phyloP scores from a whole-genome alignment of 1,284 basidiomycete genomes.

The Sphagnurus paluster region DNA sequence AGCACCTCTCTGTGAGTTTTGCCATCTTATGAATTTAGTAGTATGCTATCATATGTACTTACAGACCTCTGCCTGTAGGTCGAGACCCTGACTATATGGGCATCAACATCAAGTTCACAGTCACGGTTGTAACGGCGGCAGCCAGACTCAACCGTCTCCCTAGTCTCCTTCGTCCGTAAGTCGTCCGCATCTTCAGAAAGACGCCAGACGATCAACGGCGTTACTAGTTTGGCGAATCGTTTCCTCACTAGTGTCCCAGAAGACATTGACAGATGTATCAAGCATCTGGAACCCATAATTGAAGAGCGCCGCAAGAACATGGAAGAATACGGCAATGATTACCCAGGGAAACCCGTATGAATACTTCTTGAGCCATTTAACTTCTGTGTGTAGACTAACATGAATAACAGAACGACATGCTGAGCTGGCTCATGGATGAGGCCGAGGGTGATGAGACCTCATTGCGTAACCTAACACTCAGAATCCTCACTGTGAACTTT shows the following conservation, averaged over 20 bases:
- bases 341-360: constrained; percentile 32
- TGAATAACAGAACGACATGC: constrained; percentile 28
- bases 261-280: constrained; percentile 28
- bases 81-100: constrained; percentile 34
- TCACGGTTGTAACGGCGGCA: constrained; percentile 26
- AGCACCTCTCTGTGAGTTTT: not conserved
- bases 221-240: constrained; percentile 1
- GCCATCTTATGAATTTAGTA: too few species aligned
- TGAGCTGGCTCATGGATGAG: constrained; percentile 31
- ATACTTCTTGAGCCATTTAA: not conserved
- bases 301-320: constrained; percentile 39
- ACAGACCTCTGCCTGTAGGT: constrained; percentile 28
- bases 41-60: too few species aligned
- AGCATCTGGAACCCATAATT: constrained; percentile 39
- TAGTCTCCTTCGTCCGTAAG: constrained; percentile 36
- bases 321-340: constrained; percentile 33
- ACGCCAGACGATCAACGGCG: constrained; percentile 22
- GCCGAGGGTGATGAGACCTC: constrained; percentile 21
- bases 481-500: constrained; percentile 23
- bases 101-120: constrained; percentile 32
- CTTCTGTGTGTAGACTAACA: not conserved
- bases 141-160: constrained; percentile 34
- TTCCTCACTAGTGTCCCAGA: not conserved
- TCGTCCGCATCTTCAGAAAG: constrained; percentile 11
- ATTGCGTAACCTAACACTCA: constrained; percentile 19